Evolutionary conservation across 2,329 filamentous ascomycete species (phyloP).

Genomic region (Calonectria ilicicola): DNA sequence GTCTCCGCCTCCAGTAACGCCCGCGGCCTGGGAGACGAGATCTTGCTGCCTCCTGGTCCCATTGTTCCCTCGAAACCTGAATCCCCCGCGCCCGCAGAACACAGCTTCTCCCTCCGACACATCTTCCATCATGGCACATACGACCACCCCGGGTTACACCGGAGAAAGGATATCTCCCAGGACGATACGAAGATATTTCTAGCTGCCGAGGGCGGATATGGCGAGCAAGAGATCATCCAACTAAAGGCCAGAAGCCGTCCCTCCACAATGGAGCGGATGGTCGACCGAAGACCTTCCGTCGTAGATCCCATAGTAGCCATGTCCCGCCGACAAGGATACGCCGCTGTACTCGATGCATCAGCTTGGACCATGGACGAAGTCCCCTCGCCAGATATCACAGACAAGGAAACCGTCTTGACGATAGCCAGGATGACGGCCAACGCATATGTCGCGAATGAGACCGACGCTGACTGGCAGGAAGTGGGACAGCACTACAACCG

Average conservation of each 20-base stretch:
- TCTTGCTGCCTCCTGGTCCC: constrained; percentile 55
- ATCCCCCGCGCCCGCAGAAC: constrained; percentile 62
- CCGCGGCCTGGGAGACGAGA: constrained; percentile 54
- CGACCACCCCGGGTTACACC: constrained; percentile 80
- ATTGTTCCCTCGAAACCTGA: constrained; percentile 57
- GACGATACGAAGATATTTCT: constrained; percentile 69
- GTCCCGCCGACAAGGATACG: constrained; percentile 75
- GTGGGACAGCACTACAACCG: constrained; percentile 85
- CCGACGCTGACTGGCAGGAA: constrained; percentile 84
- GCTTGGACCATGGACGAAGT: constrained; percentile 89
- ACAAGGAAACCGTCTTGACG: constrained; percentile 85
- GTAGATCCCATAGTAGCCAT: constrained; percentile 84
- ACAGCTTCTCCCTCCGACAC: constrained; percentile 81
- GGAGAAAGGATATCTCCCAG: constrained; percentile 76
- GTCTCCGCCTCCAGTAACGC: constrained; percentile 50
- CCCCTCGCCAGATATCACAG: constrained; percentile 82
- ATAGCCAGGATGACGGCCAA: constrained; percentile 91
- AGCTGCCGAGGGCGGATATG: constrained; percentile 68
- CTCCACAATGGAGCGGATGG: constrained; percentile 82
- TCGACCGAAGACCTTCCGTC: constrained; percentile 79
- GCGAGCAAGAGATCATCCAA: constrained; percentile 61
- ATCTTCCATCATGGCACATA: constrained; percentile 93
- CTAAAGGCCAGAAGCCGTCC: constrained; percentile 74
- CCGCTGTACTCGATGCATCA: constrained; percentile 75
- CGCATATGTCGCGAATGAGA: constrained; percentile 83